phyloP scores from a whole-genome alignment of 352 stramenopile genomes.

The Saprolegnia diclina region DNA sequence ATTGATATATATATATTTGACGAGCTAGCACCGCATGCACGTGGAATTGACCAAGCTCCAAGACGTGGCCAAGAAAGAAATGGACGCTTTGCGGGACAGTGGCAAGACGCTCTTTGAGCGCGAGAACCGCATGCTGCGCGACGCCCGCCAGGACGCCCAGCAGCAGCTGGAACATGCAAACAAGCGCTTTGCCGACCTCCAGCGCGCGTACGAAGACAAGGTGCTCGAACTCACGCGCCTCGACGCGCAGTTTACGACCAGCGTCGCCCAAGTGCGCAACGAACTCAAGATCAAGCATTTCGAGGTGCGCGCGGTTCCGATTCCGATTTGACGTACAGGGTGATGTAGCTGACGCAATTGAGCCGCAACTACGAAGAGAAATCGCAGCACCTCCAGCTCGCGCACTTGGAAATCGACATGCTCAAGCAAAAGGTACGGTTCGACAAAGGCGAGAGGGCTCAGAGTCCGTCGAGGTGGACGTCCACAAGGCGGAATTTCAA shows the following conservation, averaged over 20 bases:
- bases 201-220: slow-evolving; percentile 27
- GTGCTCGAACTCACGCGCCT: slow-evolving; percentile 46
- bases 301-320: slow-evolving; percentile 34
- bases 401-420: slow-evolving; percentile 53
- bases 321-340: not conserved
- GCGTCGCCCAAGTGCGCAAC: slow-evolving; percentile 43
- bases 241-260: slow-evolving; percentile 48
- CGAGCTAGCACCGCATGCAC: slow-evolving; percentile 34
- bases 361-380: slow-evolving; percentile 59
- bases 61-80: slow-evolving; percentile 58
- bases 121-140: slow-evolving; percentile 64
- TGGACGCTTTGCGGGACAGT: slow-evolving; percentile 59
- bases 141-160: slow-evolving; percentile 51
- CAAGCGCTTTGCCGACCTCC: slow-evolving; percentile 30
- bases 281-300: slow-evolving; percentile 80
- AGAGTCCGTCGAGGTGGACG: slow-evolving; percentile 37
- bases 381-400: slow-evolving; percentile 32
- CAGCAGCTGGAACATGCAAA: slow-evolving; percentile 57
- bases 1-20: not conserved
- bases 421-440: slow-evolving; percentile 64
- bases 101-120: slow-evolving; percentile 62
- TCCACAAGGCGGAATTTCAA: slow-evolving; percentile 64
- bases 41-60: slow-evolving; percentile 63
- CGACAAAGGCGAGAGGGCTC: too few species aligned
- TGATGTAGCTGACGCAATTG: slow-evolving; percentile 58